Conservation (phyloP, 1,139 yeast genomes). For the Sugiyamaella pinicola region DNA sequence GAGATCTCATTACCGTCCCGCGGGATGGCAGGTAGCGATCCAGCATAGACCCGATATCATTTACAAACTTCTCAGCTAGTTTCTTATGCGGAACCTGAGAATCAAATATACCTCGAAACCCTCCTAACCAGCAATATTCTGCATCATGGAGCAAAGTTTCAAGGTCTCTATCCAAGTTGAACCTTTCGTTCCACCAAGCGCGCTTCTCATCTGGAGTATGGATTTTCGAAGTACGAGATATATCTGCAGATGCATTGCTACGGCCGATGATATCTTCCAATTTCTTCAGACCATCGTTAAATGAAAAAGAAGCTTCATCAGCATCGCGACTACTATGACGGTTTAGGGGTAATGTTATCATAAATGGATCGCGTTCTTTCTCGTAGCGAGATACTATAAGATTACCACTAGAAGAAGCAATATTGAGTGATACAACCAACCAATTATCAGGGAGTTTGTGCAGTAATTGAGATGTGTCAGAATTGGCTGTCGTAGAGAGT, state of each 20-base stretch:
- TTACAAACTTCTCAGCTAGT: constrained; percentile 45
- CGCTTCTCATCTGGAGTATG: constrained; percentile 64
- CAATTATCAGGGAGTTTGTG: constrained; percentile 52
- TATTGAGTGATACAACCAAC: constrained; percentile 63
- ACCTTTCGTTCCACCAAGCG: constrained; percentile 78
- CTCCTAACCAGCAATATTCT: constrained; percentile 79
- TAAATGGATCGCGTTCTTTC: constrained; percentile 46
- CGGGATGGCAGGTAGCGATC: constrained; percentile 42
- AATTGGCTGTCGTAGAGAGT: neutral
- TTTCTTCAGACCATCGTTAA: constrained; percentile 50
- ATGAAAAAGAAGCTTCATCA: constrained; percentile 49
- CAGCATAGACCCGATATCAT: constrained; percentile 44
- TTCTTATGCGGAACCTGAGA: constrained; percentile 37
- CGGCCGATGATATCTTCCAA: constrained; percentile 56
- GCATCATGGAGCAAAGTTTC: constrained; percentile 57
- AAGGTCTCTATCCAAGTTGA: constrained; percentile 60
- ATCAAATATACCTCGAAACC: constrained; percentile 65
- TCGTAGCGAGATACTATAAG: constrained; percentile 55
- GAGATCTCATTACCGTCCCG: constrained; percentile 12
- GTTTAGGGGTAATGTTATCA: constrained; percentile 61
- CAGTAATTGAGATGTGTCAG: constrained; percentile 11
- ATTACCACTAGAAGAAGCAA: constrained; percentile 61
- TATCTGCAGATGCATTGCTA: constrained; percentile 62
- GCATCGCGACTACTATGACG: constrained; percentile 53
- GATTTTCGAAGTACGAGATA: constrained; percentile 41